Evolutionary conservation across 192 early-diverging fungal genomes (phyloP), one percentile per base, ranked within the genome.

Genomic region (Gigaspora rosea): DNA sequence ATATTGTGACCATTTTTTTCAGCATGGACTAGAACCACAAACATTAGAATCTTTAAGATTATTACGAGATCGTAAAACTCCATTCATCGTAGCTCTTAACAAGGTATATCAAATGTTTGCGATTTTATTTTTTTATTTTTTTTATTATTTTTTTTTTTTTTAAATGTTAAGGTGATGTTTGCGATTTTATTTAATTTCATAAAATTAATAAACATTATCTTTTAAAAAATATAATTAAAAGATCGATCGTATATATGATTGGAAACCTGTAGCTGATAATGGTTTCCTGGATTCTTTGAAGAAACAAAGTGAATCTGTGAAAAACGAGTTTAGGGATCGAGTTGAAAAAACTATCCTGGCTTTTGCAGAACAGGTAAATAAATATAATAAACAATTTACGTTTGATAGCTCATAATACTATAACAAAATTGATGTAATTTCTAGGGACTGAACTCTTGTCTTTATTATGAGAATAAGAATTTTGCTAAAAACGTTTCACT

Each of bases 21-120:
- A 72, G 67, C 96, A 98, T 85, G 97, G 97, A 65, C 86, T 99
- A 72, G 96, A 99, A 85, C 96, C 95, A 41, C 97, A 99, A 85
- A 99, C 97, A 1, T 86, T 97, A 48, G 98, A 99, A 84, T 97
- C 96, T 5, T 87, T 99, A 79, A 91, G 91, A 36, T 84, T 98
- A 76, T 85, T 98, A 73, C 92, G 94, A 75, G 91, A 95, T 66
- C 90, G 95, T 73, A 97, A 97, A 87, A 95, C 97, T 52, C 97
- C 98, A 5, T 98, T 98, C 82, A 93, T 99, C 80, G 98, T 99
- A 10, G 98, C 98, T 9, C 83, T 99, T 76, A 99, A 99, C 90
- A 99, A 99, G 64, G 75, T 76, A 11, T 35, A 15, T 49, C 20
- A 15, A 16, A 27, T 47, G 8, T 2, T 47, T 1, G 11, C 4